Conservation (phyloP, 1,284 basidiomycete genomes). For the Phylloporus sp. region DNA sequence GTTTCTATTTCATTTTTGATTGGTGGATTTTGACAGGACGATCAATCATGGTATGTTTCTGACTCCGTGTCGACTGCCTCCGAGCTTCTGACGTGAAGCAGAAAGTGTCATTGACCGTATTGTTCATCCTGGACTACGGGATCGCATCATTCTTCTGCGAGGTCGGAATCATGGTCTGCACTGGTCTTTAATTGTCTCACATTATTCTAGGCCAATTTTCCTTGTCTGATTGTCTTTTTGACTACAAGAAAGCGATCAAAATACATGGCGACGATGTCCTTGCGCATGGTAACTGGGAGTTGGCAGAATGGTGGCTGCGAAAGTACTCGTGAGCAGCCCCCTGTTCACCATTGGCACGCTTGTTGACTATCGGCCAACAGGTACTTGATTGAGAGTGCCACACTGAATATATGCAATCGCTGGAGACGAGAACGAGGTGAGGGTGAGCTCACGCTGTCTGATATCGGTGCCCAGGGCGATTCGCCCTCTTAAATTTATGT, state of each 20-base stretch:
- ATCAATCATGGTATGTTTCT: conserved; percentile 76
- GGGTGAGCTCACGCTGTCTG: conserved; percentile 63
- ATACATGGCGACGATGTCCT: conserved; percentile 91
- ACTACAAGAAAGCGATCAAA: conserved; percentile 69
- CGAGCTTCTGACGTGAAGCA: conserved; percentile 39
- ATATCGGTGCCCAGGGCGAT: conserved; percentile 58
- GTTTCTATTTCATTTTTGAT: conserved; percentile 22
- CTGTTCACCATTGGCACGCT: background rate
- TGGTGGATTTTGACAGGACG: conserved; percentile 55
- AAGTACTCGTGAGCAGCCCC: conserved; percentile 60
- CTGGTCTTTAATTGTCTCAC: conserved; percentile 43
- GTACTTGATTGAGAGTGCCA: conserved; percentile 73
- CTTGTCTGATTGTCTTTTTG: conserved; percentile 77
- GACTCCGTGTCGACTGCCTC: conserved; percentile 31
- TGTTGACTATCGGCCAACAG: conserved; percentile 46
- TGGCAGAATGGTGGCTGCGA: conserved; percentile 81
- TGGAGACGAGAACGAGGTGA: conserved; percentile 83
- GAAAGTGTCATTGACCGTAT: conserved; percentile 91
- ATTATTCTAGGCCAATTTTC: conserved; percentile 73
- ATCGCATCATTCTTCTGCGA: conserved; percentile 87
- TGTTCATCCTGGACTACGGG: conserved; percentile 85
- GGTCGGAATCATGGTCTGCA: conserved; percentile 52
- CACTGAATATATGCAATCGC: conserved; percentile 71
- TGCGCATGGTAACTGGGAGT: conserved; percentile 88
- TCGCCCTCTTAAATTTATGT: conserved; percentile 40